phyloP scores from a whole-genome alignment of 768 basidiomycete genomes.

The Cubamyces sp. region DNA sequence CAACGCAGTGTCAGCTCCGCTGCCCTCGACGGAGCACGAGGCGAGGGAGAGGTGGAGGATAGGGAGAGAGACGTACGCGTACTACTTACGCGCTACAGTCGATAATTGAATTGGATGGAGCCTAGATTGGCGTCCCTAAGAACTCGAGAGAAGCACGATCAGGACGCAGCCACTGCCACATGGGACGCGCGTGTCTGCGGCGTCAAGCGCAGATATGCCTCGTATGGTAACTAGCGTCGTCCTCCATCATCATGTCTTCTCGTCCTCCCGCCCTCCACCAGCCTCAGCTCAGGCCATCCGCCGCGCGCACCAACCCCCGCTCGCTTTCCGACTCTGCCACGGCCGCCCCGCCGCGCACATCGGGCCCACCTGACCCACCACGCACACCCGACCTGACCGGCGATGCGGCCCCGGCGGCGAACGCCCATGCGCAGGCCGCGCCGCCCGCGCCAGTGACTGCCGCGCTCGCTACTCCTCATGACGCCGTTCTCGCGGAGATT shows the following conservation, averaged over 20 bases:
- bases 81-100: not conserved
- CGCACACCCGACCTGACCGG: not conserved
- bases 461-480: slow-evolving; percentile 59
- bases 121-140: not conserved
- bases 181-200: slow-evolving; percentile 18
- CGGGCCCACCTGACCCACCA: not conserved
- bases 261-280: slow-evolving; percentile 8
- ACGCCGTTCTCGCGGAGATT: slow-evolving; percentile 60
- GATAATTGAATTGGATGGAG: slow-evolving; percentile 13
- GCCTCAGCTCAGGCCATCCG: slow-evolving; percentile 4
- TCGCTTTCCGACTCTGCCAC: slow-evolving; percentile 12
- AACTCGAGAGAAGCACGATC: not conserved
- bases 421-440: not conserved
- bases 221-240: slow-evolving; percentile 14
- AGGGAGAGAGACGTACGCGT: not conserved
- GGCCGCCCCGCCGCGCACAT: slow-evolving; percentile 12
- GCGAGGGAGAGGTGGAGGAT: not conserved
- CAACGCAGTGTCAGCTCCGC: not conserved
- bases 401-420: not conserved
- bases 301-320: slow-evolving; percentile 3
- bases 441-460: slow-evolving; percentile 33
- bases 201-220: slow-evolving; percentile 20
- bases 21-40: not conserved
- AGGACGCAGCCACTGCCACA: slow-evolving; percentile 19
- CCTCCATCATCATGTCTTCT: slow-evolving; percentile 7